Conservation (phyloP, 2,329 filamentous ascomycete genomes). For the Mollisia scopiformis region DNA sequence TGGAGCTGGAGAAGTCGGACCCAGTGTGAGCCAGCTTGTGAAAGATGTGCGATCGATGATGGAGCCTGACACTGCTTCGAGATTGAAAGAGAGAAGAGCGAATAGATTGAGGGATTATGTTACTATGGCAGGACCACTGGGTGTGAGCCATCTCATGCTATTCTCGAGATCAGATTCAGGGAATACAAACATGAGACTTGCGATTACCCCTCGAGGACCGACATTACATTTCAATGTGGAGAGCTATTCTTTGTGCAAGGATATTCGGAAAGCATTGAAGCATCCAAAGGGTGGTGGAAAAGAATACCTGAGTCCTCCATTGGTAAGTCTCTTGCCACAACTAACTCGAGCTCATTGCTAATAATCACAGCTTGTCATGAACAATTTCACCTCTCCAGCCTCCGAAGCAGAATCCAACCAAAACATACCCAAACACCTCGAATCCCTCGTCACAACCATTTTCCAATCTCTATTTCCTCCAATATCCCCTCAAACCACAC, state of each 20-base stretch:
- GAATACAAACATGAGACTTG: constrained; percentile 90
- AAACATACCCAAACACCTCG: constrained; percentile 89
- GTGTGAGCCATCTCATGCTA: constrained; percentile 88
- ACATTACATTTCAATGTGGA: constrained; percentile 94
- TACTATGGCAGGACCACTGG: constrained; percentile 91
- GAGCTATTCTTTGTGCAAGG: constrained; percentile 91
- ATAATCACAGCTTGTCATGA: constrained; percentile 80
- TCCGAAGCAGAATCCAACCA: constrained; percentile 49
- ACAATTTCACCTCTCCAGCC: constrained; percentile 81
- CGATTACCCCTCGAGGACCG: constrained; percentile 85
- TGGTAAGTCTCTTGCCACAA: constrained; percentile 53
- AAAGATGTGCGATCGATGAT: constrained; percentile 91
- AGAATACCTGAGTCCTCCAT: constrained; percentile 81
- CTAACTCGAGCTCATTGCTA: constrained; percentile 30
- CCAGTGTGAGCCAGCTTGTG: constrained; percentile 88
- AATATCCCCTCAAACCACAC: constrained; percentile 89
- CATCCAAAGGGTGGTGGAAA: constrained; percentile 82
- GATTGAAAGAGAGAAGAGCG: constrained; percentile 84
- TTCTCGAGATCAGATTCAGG: constrained; percentile 89
- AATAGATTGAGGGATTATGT: constrained; percentile 92
- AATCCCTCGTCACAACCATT: constrained; percentile 87
- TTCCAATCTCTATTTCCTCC: constrained; percentile 97
- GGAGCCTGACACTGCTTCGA: constrained; percentile 90
- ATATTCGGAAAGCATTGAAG: constrained; percentile 82
- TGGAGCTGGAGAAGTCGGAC: constrained; percentile 89